phyloP scores from a whole-genome alignment of 352 stramenopile species.

The Globisporangium heterothallicum region DNA sequence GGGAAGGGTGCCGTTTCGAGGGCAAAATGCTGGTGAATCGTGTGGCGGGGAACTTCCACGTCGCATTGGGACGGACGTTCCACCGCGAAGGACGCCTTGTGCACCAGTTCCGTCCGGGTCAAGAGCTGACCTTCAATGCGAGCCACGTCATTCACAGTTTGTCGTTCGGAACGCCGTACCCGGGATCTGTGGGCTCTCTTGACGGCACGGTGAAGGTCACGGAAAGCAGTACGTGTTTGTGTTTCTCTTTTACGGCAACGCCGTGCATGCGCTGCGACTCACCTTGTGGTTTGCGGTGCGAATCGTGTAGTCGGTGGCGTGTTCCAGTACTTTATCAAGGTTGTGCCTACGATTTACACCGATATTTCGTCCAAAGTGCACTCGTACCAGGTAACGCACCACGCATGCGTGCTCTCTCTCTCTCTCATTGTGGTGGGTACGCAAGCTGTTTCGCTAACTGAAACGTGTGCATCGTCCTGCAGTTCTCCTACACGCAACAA shows the following conservation, averaged over 20 bases:
- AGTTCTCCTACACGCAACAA: conserved; percentile 86
- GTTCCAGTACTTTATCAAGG: conserved; percentile 88
- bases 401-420: neutral
- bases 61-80: conserved; percentile 76
- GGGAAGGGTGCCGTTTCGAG: conserved; percentile 74
- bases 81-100: conserved; percentile 71
- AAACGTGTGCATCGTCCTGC: neutral
- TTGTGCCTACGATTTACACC: conserved; percentile 83
- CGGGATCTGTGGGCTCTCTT: conserved; percentile 33
- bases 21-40: conserved; percentile 84
- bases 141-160: conserved; percentile 76
- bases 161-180: conserved; percentile 61
- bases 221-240: conserved; percentile 25
- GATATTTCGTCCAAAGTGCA: conserved; percentile 57
- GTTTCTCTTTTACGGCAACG: too few relatives aligned
- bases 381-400: conserved; percentile 54
- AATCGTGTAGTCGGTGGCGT: conserved; percentile 51
- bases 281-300: conserved; percentile 4
- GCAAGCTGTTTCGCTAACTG: neutral
- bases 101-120: conserved; percentile 77
- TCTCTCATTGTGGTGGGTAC: neutral
- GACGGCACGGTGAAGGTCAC: conserved; percentile 55
- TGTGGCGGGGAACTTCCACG: conserved; percentile 83
- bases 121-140: conserved; percentile 75
- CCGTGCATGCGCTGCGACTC: too few relatives aligned